Percentiles rank a stretch among this genome's conserved stretches.
Evolutionary conservation across 108 stramenopile genomes (phyloP).

Genomic region (Nitzschia inconspicua): DNA sequence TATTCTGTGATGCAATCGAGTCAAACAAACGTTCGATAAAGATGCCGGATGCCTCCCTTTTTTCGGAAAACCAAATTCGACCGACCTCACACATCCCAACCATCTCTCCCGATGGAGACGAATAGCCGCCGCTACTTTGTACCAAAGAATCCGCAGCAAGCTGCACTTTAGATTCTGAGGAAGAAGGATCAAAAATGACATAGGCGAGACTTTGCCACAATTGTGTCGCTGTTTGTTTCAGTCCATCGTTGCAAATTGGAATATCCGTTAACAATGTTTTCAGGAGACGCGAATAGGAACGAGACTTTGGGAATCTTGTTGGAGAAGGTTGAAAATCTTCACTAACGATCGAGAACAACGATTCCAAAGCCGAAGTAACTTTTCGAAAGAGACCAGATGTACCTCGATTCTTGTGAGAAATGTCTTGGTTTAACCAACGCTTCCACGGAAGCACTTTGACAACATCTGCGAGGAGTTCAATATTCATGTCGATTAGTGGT

Average conservation of each 20-base stretch:
- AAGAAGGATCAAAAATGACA: not conserved
- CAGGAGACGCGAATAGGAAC: not conserved
- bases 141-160: slow-evolving; percentile 1
- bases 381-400: slow-evolving; percentile 23
- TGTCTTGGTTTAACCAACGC: slow-evolving; percentile 8
- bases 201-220: slow-evolving; percentile 11
- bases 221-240: not conserved
- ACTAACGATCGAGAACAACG: not conserved
- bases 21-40: slow-evolving; percentile 8
- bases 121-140: slow-evolving; percentile 9
- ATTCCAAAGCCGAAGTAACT: slow-evolving; percentile 2
- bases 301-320: not conserved
- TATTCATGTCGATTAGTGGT: not conserved
- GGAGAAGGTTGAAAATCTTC: not conserved
- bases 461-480: slow-evolving; percentile 16
- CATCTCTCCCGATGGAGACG: slow-evolving; percentile 24
- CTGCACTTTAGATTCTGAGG: not conserved
- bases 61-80: slow-evolving; percentile 7
- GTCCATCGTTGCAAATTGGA: slow-evolving; percentile 5
- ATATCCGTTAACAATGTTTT: slow-evolving; percentile 12
- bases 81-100: slow-evolving; percentile 8
- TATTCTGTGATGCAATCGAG: not conserved
- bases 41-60: not conserved
- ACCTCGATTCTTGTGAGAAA: not conserved
- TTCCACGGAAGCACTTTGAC: slow-evolving; percentile 18